Evolutionary conservation across 2,329 filamentous ascomycete genomes (phyloP), one percentile per base, ranked within the genome.

Genomic region (Microdochium nivale): DNA sequence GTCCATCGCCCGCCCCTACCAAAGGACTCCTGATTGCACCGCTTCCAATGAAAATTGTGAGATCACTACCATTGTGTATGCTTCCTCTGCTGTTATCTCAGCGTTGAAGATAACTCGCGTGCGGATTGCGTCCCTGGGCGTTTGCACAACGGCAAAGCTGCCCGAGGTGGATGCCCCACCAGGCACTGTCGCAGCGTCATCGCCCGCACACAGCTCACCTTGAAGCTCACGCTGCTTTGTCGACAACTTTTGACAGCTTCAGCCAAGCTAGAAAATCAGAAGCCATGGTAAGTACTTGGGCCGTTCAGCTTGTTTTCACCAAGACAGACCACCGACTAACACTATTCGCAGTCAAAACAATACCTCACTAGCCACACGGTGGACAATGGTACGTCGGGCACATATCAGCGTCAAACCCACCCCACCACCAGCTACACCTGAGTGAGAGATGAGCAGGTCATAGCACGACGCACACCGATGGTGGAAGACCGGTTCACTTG

Each of bases 301-400:
- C 35, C 7, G 7, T 49, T n/a, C 46, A 43, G 46, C 23, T 16
- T 10, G n/a, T 14, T 27, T 21, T n/a, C n/a, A n/a, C n/a, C n/a
- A n/a, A n/a, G n/a, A n/a, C n/a, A n/a, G n/a, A n/a, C n/a, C n/a
- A n/a, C n/a, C n/a, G n/a, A n/a, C 13, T 21, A 53, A 1, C 16
- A 16, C 8, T 4, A 10, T 4, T 5, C 7, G 19, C 54, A 96
- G 94, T 99, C 94, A 52, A 97, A 97, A 75, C 94, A 97, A 85
- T 99, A 96, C 68, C 81, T 99, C 56, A 95, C 92, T 63, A 87
- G 87, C 59, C 89, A 96, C 69, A 92, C 90, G 44, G 82, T 96
- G 67, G 88, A 95, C 67, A 81, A 90, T 75, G 90, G 89, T 89
- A 67, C 67, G 75, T 44, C 40, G 21, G 2, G 19, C 16, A 44